Percentiles rank a stretch among this genome's conserved stretches.
These are phyloP conservation scores for Whalleya microplaca DNA, from an alignment of 2,329 filamentous ascomycete species.

Conservation along the genomic window DNA sequence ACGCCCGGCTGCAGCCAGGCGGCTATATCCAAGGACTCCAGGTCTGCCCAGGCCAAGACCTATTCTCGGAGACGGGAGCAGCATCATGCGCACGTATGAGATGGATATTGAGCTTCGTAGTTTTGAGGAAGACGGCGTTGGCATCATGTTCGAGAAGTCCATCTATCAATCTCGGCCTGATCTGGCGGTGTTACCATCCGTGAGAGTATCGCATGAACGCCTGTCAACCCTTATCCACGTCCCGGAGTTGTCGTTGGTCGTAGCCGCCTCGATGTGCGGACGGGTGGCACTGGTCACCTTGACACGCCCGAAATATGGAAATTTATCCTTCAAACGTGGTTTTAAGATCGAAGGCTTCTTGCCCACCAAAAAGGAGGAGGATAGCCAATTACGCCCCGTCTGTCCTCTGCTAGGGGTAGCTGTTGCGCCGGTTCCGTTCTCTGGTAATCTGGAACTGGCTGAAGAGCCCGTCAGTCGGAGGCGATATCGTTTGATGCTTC, in stretches of 20 bases:
- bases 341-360: slow-evolving; percentile 60
- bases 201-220: slow-evolving; percentile 45
- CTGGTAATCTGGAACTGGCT: slow-evolving; percentile 32
- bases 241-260: slow-evolving; percentile 70
- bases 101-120: slow-evolving; percentile 53
- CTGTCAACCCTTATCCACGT: slow-evolving; percentile 67
- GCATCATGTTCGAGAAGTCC: slow-evolving; percentile 38
- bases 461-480: slow-evolving; percentile 39
- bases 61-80: slow-evolving; percentile 24
- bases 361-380: slow-evolving; percentile 52
- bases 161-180: slow-evolving; percentile 28
- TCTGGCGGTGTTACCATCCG: slow-evolving; percentile 37
- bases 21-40: neutral
- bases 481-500: slow-evolving; percentile 68
- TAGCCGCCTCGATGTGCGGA: slow-evolving; percentile 69
- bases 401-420: slow-evolving; percentile 69
- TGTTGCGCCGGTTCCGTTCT: slow-evolving; percentile 63
- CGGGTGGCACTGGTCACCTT: slow-evolving; percentile 65
- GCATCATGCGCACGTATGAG: slow-evolving; percentile 53
- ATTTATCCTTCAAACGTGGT: slow-evolving; percentile 41
- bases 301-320: slow-evolving; percentile 47
- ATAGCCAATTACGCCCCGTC: slow-evolving; percentile 45
- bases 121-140: slow-evolving; percentile 30
- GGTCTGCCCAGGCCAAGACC: neutral
- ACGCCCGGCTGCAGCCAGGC: neutral